Evolutionary conservation across 495 filamentous ascomycete species (phyloP).

Genomic region (Podospora pseudopauciseta): DNA sequence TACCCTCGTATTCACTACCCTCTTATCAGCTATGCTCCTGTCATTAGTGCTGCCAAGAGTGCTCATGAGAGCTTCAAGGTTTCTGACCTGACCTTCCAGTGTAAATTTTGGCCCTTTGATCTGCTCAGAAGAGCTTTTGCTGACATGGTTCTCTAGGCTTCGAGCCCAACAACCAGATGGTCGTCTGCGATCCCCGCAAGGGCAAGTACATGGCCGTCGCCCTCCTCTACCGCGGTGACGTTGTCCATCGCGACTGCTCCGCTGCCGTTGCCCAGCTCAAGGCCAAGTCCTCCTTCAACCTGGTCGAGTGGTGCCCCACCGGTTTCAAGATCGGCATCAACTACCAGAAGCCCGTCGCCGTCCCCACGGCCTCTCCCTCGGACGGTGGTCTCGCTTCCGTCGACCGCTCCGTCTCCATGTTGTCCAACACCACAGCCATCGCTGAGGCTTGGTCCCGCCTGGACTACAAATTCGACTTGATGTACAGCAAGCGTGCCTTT

Average conservation of each 20-base stretch:
- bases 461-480: slow-evolving; percentile 92
- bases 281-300: slow-evolving; percentile 82
- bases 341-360: slow-evolving; percentile 78
- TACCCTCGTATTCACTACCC: slow-evolving; percentile 92
- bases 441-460: slow-evolving; percentile 86
- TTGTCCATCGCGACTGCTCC: slow-evolving; percentile 79
- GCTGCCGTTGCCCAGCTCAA: slow-evolving; percentile 77
- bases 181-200: slow-evolving; percentile 85
- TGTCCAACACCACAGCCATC: slow-evolving; percentile 89
- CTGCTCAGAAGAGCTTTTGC: neutral
- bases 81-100: slow-evolving; percentile 81
- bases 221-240: slow-evolving; percentile 85
- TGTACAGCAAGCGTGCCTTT: slow-evolving; percentile 94
- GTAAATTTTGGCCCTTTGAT: slow-evolving; percentile 45
- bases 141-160: slow-evolving; percentile 51
- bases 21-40: slow-evolving; percentile 83
- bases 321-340: slow-evolving; percentile 95
- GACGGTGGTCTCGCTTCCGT: slow-evolving; percentile 75
- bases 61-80: slow-evolving; percentile 91
- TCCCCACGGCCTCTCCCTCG: slow-evolving; percentile 53
- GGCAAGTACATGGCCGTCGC: slow-evolving; percentile 95
- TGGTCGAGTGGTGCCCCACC: slow-evolving; percentile 95
- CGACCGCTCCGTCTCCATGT: slow-evolving; percentile 84
- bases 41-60: slow-evolving; percentile 76
- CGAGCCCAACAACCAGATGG: slow-evolving; percentile 96